These are phyloP conservation scores for Dichotomopilus funicola DNA, from an alignment of 2,329 filamentous ascomycete species.

Conservation along the genomic window DNA sequence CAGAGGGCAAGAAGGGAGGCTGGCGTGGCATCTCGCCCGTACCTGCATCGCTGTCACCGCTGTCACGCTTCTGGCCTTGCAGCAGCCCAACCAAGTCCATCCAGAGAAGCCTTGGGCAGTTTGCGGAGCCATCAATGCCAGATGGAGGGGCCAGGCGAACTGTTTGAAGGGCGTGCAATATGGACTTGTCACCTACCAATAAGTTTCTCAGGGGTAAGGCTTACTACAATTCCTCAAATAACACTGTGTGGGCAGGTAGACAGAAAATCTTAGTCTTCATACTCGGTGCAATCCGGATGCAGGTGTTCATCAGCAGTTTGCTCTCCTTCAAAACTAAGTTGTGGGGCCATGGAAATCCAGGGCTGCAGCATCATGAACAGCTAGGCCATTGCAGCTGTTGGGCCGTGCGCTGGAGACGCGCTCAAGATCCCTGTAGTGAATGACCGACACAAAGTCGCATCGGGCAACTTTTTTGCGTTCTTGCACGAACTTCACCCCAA, in stretches of 20 bases:
- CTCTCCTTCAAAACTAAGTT: no score
- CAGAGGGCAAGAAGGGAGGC: not conserved
- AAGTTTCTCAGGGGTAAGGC: no score
- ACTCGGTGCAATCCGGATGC: no score
- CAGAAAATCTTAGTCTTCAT: no score
- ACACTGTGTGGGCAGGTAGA: no score
- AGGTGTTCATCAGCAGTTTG: no score
- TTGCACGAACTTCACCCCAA: not conserved
- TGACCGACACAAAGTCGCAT: conserved; percentile 6
- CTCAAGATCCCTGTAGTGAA: conserved; percentile 2
- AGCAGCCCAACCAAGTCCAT: not conserved
- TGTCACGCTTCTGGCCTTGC: not conserved
- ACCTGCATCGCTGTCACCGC: not conserved
- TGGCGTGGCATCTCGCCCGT: not conserved
- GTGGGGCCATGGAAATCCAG: no score
- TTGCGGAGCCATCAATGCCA: not conserved
- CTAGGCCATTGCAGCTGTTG: not conserved
- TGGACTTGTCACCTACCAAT: no score
- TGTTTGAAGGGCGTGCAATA: no score
- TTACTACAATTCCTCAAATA: no score
- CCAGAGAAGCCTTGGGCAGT: no score
- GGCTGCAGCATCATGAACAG: no score
- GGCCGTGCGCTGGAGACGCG: conserved; percentile 8
- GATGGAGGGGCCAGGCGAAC: not conserved
- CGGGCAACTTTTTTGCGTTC: conserved; percentile 12